Base-by-base conservation (phyloP, 2,329 filamentous ascomycete species). In the Claviceps sp. region DNA sequence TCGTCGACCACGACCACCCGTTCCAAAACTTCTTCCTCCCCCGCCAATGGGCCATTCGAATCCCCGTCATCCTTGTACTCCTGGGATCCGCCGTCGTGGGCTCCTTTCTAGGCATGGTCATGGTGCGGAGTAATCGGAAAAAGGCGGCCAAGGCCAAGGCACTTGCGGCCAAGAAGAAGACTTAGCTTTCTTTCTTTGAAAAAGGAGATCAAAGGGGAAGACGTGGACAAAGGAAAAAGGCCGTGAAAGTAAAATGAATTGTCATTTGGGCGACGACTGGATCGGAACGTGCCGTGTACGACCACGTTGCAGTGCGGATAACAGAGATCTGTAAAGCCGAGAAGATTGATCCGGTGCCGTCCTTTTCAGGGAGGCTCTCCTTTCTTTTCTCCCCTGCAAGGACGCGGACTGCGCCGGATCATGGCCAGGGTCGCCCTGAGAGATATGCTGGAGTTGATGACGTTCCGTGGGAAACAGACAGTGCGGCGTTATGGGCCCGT, bases 101-200 rank as follows among this genome's bases (percentile, higher is more conserved):
- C 57, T 94, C 88, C 54, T 98, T 98, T 76, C 78, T 98, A 60
- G 85, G 86, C 62, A 83, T 95, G 65, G 91, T 98, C 64, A 98
- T 98, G 93, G 97, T 98, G 73, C 82, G 88, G 68, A 97, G 91
- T 78, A 96, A 96, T 77, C 79, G 86, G 68, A 97, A 97, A 82
- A 96, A 93, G 81, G 88, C 88, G 3, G 83, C 88, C 60, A 98
- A 97, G 79, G 85, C 86, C 57, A 90, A 89, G 71, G 85, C 86
- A 52, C 83, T 85, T 52, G 84, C 85, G 20, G 74, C 75, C 36
- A 88, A 88, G 77, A 95, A 95, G 82, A 93, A 94, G 83, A 81
- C 83, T 54, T 88, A 76, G 23, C 9, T 17, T 11, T 4, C 29
- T 34, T 34, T 9, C 11, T 34, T 34, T 3, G 1, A 34, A 34